Evolutionary conservation across 1,284 basidiomycete species (phyloP), one percentile per base, ranked within the genome.

Genomic region (Malassezia nana): DNA sequence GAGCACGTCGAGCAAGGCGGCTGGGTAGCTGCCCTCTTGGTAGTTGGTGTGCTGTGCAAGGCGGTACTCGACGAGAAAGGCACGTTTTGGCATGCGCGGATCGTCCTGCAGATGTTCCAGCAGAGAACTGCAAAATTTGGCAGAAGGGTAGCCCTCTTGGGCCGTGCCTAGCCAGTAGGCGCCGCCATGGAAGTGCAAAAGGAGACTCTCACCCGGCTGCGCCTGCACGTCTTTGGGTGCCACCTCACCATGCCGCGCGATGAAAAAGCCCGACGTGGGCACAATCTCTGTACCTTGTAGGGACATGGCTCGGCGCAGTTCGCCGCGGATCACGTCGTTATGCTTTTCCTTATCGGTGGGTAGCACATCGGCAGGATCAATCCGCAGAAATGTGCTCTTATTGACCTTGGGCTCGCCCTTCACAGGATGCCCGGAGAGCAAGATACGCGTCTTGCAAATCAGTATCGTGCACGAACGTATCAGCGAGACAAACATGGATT

Each of bases 11-110:
- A 67, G 48, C 1, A 72, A 50, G 2, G 69, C 65, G 0, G 67
- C 69, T 6, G 69, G 69, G 45, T 65, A 72, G 30, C 62, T 64
- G 4, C 69, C 67, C 2, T 60, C 35, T 6, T 55, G 47, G 12
- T 57, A 62, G 22, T 59, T 50, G 20, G 55, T 59, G 6, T 69
- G 69, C 1, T 68, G 55, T 25, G 62, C 62, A 0, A 73, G 52
- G 15, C 70, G 49, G 46, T 69, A 71, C 52, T 72, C 70, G 13
- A 72, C 46, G 25, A 62, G 63, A 53, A 72, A 71, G 2, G 67
- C 51, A 12, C 69, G 64, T n/a, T 15, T 6, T 10, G 42, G 40
- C 35, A 50, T 26, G 8, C 30, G 25, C 13, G 31, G 15, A 7
- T 41, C 18, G 10, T 24, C 22, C 18, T 38, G 7, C 4, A 55